Conservation (phyloP, 2,329 filamentous ascomycete species). For the Trichoderma citrinoviride region DNA sequence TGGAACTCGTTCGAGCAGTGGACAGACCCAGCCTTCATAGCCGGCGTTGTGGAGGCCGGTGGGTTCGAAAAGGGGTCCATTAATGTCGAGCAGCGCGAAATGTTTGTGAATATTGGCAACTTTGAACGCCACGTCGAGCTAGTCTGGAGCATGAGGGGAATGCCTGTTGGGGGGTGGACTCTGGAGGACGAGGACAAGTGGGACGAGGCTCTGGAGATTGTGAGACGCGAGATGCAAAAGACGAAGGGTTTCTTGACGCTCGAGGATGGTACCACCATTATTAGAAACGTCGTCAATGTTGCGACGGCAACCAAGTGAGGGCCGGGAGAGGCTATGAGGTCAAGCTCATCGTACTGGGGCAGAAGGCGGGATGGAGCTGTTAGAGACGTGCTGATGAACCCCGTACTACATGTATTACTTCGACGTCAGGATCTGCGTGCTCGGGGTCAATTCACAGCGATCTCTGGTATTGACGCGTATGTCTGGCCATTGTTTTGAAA, state of each 20-base stretch:
- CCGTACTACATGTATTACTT: background rate
- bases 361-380: background rate
- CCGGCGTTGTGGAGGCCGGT: conserved; percentile 7
- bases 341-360: background rate
- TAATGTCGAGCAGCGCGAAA: background rate
- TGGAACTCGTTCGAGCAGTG: conserved; percentile 11
- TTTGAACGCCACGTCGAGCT: background rate
- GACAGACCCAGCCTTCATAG: conserved; percentile 5
- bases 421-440: background rate
- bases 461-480: no score
- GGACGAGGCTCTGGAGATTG: conserved; percentile 16
- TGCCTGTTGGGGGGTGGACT: conserved; percentile 5
- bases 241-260: conserved; percentile 9
- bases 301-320: conserved; percentile 12
- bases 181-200: conserved; percentile 13
- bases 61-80: conserved; percentile 9
- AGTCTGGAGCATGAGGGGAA: conserved; percentile 17
- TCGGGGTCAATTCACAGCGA: background rate
- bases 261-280: background rate
- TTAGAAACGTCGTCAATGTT: conserved; percentile 4
- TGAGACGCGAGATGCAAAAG: conserved; percentile 10
- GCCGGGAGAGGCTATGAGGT: background rate
- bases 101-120: conserved; percentile 13
- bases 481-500: no score
- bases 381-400: background rate